A percentile compares a stretch with the other conserved stretches of the same genome.
Evolutionary conservation across 2,329 filamentous ascomycete genomes (phyloP).

Genomic region (Aspergillus fructus): DNA sequence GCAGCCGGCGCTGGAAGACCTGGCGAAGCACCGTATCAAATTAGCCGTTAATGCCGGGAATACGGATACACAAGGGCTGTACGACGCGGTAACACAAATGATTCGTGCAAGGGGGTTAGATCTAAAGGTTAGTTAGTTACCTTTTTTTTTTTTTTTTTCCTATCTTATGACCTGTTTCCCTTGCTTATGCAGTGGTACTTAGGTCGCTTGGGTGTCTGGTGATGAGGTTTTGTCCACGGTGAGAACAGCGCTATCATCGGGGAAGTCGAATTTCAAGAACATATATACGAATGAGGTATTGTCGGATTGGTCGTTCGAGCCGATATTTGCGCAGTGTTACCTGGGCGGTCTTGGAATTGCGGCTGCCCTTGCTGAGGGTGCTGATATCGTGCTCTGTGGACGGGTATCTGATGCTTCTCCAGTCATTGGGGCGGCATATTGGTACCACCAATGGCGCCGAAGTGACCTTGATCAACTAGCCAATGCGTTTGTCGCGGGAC

Average conservation of each 20-base stretch:
- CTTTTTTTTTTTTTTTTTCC: background rate
- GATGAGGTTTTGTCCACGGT: slow-evolving; percentile 44
- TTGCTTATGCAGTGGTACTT: slow-evolving; percentile 2
- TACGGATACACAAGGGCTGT: slow-evolving; percentile 42
- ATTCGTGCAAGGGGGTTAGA: slow-evolving; percentile 39
- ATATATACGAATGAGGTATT: slow-evolving; percentile 39
- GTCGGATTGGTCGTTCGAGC: slow-evolving; percentile 38
- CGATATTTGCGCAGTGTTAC: slow-evolving; percentile 30
- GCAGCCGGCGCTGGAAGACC: slow-evolving; percentile 39
- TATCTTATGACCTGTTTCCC: background rate
- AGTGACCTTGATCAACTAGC: slow-evolving; percentile 39
- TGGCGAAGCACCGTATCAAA: slow-evolving; percentile 44
- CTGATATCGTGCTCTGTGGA: slow-evolving; percentile 47
- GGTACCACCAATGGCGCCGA: slow-evolving; percentile 45
- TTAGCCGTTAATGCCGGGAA: slow-evolving; percentile 48
- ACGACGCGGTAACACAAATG: slow-evolving; percentile 39
- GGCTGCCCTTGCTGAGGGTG: slow-evolving; percentile 39
- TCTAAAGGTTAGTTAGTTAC: slow-evolving; percentile 32
- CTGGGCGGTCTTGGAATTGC: slow-evolving; percentile 43
- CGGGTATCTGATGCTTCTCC: slow-evolving; percentile 47
- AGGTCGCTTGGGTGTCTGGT: slow-evolving; percentile 50
- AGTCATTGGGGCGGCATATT: slow-evolving; percentile 43
- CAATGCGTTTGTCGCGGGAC: slow-evolving; percentile 39
- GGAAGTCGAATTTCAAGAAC: slow-evolving; percentile 39
- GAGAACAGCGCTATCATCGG: slow-evolving; percentile 28